phyloP scores from a whole-genome alignment of 2,329 filamentous ascomycete species.

The Phaeosphaeria sp. region DNA sequence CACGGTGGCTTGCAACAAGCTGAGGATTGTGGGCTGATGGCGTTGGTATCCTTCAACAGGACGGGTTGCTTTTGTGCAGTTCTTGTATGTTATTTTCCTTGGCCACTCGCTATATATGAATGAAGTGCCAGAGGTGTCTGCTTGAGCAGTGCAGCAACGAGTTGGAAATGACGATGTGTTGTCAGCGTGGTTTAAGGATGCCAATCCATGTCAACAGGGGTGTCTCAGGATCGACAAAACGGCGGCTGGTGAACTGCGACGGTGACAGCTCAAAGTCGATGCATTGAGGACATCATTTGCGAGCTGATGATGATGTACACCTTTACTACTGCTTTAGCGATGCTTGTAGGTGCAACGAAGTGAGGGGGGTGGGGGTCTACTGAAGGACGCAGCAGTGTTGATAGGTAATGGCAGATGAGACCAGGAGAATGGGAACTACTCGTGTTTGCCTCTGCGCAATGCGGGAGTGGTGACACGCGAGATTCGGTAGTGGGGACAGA shows the following conservation, averaged over 20 bases:
- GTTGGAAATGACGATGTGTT: not conserved
- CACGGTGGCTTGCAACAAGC: conserved; percentile 17
- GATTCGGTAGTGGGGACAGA: conserved; percentile 8
- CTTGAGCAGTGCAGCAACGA: not conserved
- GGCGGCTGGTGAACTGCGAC: not conserved
- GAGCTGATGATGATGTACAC: not conserved
- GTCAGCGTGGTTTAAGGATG: not conserved
- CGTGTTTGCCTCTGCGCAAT: not conserved
- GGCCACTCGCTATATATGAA: not conserved
- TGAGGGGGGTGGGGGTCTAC: not conserved
- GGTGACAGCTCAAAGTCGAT: not conserved
- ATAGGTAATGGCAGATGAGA: not conserved
- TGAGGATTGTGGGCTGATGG: not conserved
- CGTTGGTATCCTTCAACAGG: conserved; percentile 32
- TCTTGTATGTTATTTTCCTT: not conserved
- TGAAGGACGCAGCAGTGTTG: not conserved
- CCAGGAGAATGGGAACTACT: not conserved
- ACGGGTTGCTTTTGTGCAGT: conserved; percentile 1
- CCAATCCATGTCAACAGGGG: not conserved
- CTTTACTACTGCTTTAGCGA: not conserved
- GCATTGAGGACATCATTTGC: not conserved
- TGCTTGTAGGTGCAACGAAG: not conserved
- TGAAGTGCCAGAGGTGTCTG: not conserved
- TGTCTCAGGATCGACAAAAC: not conserved
- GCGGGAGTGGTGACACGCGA: not conserved